phyloP scores from a whole-genome alignment of 169 alveolate species.

The Theileria equi region DNA sequence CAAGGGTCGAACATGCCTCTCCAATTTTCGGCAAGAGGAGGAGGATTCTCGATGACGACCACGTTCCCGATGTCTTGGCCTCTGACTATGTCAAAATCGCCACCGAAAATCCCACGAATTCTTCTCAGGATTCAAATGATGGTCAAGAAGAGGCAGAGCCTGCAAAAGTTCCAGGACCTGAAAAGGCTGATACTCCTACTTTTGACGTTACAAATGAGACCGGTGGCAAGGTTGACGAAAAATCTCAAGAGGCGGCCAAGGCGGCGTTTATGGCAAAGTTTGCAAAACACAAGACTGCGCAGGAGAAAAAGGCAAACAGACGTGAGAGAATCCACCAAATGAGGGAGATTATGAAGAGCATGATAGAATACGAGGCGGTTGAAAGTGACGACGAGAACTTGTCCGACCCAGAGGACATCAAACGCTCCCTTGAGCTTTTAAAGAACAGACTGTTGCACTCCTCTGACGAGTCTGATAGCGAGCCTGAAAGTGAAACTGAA shows the following conservation, averaged over 20 bases:
- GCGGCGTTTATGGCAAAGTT: neutral
- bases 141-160: neutral
- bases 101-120: neutral
- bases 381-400: conserved; percentile 64
- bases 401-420: conserved; percentile 64
- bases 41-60: conserved; percentile 22
- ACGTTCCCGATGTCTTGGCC: conserved; percentile 3
- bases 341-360: conserved; percentile 50
- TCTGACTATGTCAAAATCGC: conserved; percentile 29
- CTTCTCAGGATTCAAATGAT: neutral
- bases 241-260: neutral
- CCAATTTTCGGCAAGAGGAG: conserved; percentile 24
- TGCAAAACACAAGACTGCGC: neutral
- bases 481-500: conserved; percentile 25
- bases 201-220: neutral
- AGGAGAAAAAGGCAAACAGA: neutral
- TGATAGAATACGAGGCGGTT: conserved; percentile 60
- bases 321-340: conserved; percentile 6
- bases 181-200: neutral
- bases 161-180: neutral
- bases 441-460: conserved; percentile 44
- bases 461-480: conserved; percentile 50
- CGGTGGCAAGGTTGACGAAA: neutral
- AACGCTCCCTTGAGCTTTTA: conserved; percentile 25
- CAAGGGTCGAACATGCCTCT: neutral